Evolutionary conservation across 2,329 filamentous ascomycete species (phyloP).

Genomic region (Xylaria arbuscula): DNA sequence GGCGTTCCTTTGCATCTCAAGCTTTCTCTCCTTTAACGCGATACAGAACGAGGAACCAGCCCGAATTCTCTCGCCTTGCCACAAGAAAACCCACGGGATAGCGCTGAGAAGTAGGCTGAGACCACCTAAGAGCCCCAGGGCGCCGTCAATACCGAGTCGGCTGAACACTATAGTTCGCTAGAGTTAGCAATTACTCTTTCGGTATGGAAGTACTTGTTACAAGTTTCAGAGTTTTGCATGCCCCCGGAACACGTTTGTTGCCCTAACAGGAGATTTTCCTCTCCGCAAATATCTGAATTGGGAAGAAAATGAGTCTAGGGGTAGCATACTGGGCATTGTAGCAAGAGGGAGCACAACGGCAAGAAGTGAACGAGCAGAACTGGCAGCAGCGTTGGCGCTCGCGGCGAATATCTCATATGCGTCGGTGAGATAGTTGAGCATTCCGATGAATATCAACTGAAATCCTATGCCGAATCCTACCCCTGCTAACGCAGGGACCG

Average conservation of each 20-base stretch:
- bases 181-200: no score
- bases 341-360: slow-evolving; percentile 69
- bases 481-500: slow-evolving; percentile 69
- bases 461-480: slow-evolving; percentile 71
- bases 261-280: no score
- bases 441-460: slow-evolving; percentile 71
- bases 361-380: slow-evolving; percentile 60
- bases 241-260: no score
- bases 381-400: slow-evolving; percentile 64
- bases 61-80: slow-evolving; percentile 66
- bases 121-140: slow-evolving; percentile 64
- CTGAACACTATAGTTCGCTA: slow-evolving; percentile 53
- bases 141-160: slow-evolving; percentile 59
- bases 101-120: slow-evolving; percentile 62
- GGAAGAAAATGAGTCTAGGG: no score
- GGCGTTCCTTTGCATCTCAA: slow-evolving; percentile 56
- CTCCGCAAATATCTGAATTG: no score
- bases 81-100: slow-evolving; percentile 65
- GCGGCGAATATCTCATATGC: slow-evolving; percentile 75
- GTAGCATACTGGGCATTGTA: slow-evolving; percentile 52
- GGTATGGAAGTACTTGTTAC: no score
- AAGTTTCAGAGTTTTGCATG: no score
- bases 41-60: slow-evolving; percentile 71
- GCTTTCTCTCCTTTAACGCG: slow-evolving; percentile 64
- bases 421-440: slow-evolving; percentile 63